phyloP scores from a whole-genome alignment of 2,329 filamentous ascomycete species.

The Cytospora schulzeri region DNA sequence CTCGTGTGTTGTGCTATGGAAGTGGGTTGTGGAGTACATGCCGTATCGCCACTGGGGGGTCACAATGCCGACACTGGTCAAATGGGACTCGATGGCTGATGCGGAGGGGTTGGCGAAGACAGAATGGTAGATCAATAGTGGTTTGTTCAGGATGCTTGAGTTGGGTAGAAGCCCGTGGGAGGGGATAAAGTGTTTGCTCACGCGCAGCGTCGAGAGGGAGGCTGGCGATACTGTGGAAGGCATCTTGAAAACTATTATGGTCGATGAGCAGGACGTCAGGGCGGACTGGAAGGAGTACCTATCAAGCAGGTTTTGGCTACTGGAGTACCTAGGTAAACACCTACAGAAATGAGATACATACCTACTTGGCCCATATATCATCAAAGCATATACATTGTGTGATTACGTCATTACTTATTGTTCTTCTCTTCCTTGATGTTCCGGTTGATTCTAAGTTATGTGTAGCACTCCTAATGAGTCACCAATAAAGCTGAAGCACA shows the following conservation, averaged over 20 bases:
- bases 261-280: background rate
- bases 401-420: background rate
- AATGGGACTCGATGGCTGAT: conserved; percentile 57
- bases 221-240: conserved; percentile 27
- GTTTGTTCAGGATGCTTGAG: conserved; percentile 63
- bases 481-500: too few relatives aligned
- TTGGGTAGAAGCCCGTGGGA: conserved; percentile 61
- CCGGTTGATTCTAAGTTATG: background rate
- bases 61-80: conserved; percentile 56
- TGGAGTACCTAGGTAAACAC: background rate
- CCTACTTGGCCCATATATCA: too few relatives aligned
- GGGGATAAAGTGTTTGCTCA: conserved; percentile 63
- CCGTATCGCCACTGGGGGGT: conserved; percentile 68
- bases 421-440: background rate
- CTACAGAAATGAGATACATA: background rate
- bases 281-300: too few relatives aligned
- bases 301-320: too few relatives aligned
- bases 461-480: too few relatives aligned
- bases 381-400: too few relatives aligned
- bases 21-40: conserved; percentile 69
- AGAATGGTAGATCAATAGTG: conserved; percentile 66
- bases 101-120: conserved; percentile 52
- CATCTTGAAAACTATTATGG: background rate
- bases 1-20: conserved; percentile 69
- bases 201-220: conserved; percentile 51